Evolutionary conservation across 176 grass and related monocot species (phyloP), one percentile per base, ranked within the genome.

Genomic region (Carex kokanica): DNA sequence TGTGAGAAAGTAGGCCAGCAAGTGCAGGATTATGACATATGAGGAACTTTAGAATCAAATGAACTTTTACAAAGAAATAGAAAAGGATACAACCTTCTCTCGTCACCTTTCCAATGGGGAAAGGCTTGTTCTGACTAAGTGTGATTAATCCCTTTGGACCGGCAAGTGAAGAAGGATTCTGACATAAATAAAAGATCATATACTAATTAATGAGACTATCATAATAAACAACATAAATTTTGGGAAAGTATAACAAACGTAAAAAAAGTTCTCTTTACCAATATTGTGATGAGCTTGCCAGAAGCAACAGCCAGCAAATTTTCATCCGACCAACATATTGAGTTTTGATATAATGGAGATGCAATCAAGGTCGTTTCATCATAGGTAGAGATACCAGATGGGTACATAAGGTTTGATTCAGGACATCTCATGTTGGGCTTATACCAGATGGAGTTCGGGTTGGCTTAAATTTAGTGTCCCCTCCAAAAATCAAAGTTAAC

Each of bases 251-350:
- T 73, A 74, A 13, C 8, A 17, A 38, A 82, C 10, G 24, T 45
- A 58, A 65, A 57, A 27, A 59, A 60, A 63, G 43, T 73, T 51
- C 9, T 31, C 18, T 77, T 25, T 88, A 98, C 95, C 85, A 98
- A 81, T 60, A 98, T 93, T 74, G 91, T 95, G 25, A 98, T 71
- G 77, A 94, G 71, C 45, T 91, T 90, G 67, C 90, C 90, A 78
- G 87, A 94, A 66, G 95, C 92, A 82, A 98, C 75, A 32, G 92
- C 95, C 81, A 94, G 87, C 63, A 98, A 60, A 61, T 98, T 98
- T 34, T 98, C 90, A 51, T 54, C 89, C 11, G 95, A 98, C 90
- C 90, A 98, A 38, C 74, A 77, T 36, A 95, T 92, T 74, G 95
- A 87, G 23, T 93, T 91, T 47, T 89, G 92, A 83, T 98, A 98